Evolutionary conservation across 768 basidiomycete species (phyloP).

Genomic region (Agrocybe praecox): DNA sequence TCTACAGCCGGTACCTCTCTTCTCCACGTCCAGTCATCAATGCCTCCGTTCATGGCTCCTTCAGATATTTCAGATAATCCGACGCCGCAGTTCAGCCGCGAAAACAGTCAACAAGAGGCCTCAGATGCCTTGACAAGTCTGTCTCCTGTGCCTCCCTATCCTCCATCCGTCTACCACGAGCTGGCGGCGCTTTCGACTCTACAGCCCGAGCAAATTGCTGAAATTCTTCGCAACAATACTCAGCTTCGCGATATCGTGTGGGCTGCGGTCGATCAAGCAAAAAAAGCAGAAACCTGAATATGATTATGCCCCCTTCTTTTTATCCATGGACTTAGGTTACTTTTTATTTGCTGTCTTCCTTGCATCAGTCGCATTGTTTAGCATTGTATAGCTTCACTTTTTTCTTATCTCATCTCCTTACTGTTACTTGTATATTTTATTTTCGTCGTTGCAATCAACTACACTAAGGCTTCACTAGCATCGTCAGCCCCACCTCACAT

Average conservation of each 20-base stretch:
- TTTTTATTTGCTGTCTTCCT: neutral
- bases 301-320: neutral
- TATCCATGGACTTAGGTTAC: neutral
- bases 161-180: constrained; percentile 19
- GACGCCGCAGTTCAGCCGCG: neutral
- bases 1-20: too few species aligned
- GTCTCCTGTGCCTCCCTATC: neutral
- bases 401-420: too few species aligned
- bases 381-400: too few species aligned
- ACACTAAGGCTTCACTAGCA: neutral
- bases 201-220: constrained; percentile 37
- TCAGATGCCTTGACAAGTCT: neutral
- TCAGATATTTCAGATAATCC: neutral
- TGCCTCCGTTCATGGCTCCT: neutral
- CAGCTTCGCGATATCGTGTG: constrained; percentile 38
- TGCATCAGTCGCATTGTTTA: neutral
- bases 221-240: constrained; percentile 38
- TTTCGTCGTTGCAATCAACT: neutral
- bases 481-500: too few species aligned
- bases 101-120: neutral
- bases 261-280: constrained; percentile 29
- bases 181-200: constrained; percentile 33
- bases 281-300: constrained; percentile 1
- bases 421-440: neutral
- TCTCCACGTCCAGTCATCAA: neutral